Evolutionary conservation across 169 alveolate species (phyloP).

Genomic region (Eimeria necatrix): DNA sequence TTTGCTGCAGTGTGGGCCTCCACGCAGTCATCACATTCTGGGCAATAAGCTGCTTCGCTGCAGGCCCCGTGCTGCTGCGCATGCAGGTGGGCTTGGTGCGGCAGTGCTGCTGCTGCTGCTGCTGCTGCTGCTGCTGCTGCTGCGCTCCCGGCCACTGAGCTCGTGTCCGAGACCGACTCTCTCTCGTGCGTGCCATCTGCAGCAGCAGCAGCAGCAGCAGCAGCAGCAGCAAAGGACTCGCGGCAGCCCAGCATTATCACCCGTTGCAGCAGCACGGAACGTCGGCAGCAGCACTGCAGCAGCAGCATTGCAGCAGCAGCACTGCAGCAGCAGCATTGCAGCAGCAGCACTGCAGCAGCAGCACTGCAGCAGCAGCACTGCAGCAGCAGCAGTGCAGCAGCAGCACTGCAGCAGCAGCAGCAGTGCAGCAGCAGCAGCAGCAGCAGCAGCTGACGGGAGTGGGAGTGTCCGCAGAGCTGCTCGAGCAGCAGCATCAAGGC

Average conservation of each 20-base stretch:
- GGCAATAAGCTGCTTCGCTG: slow-evolving; percentile 63
- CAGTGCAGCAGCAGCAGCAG: neutral
- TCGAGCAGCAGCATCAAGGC: slow-evolving; percentile 38
- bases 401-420: neutral
- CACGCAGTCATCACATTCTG: slow-evolving; percentile 72
- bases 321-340: neutral
- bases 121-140: neutral
- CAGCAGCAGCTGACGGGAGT: slow-evolving; percentile 51
- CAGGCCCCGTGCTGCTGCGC: slow-evolving; percentile 67
- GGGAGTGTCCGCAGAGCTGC: slow-evolving; percentile 22
- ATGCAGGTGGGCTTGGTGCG: slow-evolving; percentile 64
- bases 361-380: too few relatives aligned
- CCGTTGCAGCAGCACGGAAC: too few relatives aligned
- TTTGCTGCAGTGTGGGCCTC: slow-evolving; percentile 58
- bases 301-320: neutral
- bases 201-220: neutral
- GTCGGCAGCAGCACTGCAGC: too few relatives aligned
- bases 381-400: too few relatives aligned
- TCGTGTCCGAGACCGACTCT: neutral
- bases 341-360: too few relatives aligned
- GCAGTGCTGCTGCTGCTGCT: slow-evolving; percentile 47
- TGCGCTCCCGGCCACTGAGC: neutral
- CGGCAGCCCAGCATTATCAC: too few relatives aligned
- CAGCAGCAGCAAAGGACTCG: neutral
- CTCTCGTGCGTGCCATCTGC: neutral